Base-by-base conservation (phyloP, 352 stramenopile species). In the Globisporangium lucens region DNA sequence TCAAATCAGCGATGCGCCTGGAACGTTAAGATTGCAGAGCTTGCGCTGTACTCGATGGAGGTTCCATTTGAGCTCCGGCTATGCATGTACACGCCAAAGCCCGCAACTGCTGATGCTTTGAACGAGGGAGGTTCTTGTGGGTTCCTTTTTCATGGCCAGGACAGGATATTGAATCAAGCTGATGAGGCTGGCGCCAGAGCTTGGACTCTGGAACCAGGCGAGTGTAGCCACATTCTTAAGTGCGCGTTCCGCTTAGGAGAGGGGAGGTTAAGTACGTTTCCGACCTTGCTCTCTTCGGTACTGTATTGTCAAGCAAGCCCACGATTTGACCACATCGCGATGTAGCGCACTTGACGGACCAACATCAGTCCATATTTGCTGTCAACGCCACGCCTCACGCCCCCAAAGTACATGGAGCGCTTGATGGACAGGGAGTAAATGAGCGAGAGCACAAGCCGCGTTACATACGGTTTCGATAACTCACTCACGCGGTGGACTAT, bases 401-500 rank as follows among this genome's bases (percentile, higher is more conserved):
- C 47, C 5, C 20, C 9, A 55, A 3, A 30, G 47, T 29, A n/a
- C n/a, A 55, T 55, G n/a, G 47, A 55, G 47, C 47, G 47, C 47
- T 55, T 55, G 47, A 27, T 15, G 17, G 38, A 15, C 12, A 17
- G 12, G 17, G 38, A 17, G 38, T 3, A 46, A 46, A 46, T 46
- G 38, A 15, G 4, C 12, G 47, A 17, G 8, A 29, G 20, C 7
- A 55, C n/a, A 9, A 13, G 47, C 20, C 47, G 47, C 8, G 22
- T 15, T 55, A 29, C 47, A 60, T 60, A 35, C 55, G 20, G 55
- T 60, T 43, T 43, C 55, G 29, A 43, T 29, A 27, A 46, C 55
- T 60, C 30, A 46, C 55, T 60, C 30, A 27, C 55, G 29, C 55
- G 55, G 55, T 17, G 55, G 55, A 60, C 55, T 22, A 22, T 27